Conservation (phyloP, 2,329 filamentous ascomycete species). For the Emmonsia crescens region DNA sequence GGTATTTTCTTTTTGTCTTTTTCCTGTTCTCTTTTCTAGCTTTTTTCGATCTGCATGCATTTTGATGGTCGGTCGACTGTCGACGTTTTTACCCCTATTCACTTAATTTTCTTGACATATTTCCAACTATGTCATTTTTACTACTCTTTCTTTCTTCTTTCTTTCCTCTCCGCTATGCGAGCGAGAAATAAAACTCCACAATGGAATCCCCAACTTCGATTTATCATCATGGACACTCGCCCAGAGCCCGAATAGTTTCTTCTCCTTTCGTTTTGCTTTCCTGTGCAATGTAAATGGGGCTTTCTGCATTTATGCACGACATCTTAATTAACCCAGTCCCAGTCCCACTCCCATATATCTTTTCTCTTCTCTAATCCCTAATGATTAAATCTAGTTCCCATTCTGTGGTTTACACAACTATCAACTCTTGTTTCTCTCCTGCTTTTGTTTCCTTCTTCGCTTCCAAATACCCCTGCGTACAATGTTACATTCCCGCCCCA, state of each 20-base stretch:
- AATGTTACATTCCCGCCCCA: no score
- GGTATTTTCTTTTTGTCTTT: not conserved
- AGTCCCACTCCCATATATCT: no score
- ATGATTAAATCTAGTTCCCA: not conserved
- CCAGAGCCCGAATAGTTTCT: not conserved
- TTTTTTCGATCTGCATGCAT: not conserved
- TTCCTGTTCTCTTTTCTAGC: not conserved
- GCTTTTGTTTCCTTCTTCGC: no score
- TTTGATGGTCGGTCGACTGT: not conserved
- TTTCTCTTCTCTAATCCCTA: not conserved
- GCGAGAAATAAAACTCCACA: not conserved
- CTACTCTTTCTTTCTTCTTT: not conserved
- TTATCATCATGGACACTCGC: not conserved
- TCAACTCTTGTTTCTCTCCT: no score
- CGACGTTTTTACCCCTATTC: not conserved
- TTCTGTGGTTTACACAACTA: not conserved
- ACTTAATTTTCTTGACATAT: not conserved
- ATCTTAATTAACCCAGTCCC: no score
- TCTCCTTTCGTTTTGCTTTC: not conserved
- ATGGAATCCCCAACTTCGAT: not conserved
- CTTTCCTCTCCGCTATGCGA: not conserved
- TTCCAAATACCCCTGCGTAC: no score
- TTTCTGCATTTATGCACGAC: no score
- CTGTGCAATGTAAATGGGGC: no score
- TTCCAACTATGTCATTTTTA: not conserved